Evolutionary conservation across 345 rosid species (phyloP).

Genomic region (Diplotaxis tenuifolia): DNA sequence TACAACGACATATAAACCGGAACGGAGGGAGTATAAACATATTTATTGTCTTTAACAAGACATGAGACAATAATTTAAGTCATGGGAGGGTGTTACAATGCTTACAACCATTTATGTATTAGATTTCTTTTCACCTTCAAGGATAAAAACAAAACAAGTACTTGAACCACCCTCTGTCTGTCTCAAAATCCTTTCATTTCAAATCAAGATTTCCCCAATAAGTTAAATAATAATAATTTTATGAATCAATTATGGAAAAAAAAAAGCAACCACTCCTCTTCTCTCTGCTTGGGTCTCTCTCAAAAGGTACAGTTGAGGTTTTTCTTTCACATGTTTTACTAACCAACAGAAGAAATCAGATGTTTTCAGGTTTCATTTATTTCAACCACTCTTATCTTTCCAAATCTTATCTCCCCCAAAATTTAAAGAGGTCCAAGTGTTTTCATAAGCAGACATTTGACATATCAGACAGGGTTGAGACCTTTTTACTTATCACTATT

Average conservation of each 20-base stretch:
- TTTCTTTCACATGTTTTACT: conserved; percentile 35
- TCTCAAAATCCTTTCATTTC: conserved; percentile 26
- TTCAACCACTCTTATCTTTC: conserved; percentile 24
- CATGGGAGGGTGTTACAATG: conserved; percentile 17
- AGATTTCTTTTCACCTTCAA: conserved; percentile 22
- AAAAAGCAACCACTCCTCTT: conserved; percentile 29
- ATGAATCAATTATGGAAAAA: conserved; percentile 9
- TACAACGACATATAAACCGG: neutral
- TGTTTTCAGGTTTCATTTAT: conserved; percentile 26
- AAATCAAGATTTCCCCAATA: conserved; percentile 13
- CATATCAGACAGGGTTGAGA: conserved; percentile 12
- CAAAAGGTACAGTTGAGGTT: conserved; percentile 28
- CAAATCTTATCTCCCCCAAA: conserved; percentile 24
- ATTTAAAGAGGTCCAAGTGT: conserved; percentile 12
- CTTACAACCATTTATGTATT: neutral
- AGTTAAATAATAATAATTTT: neutral
- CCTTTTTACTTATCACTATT: conserved; percentile 19
- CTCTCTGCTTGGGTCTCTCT: conserved; percentile 20
- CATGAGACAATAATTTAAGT: conserved; percentile 17
- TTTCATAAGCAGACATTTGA: conserved; percentile 18
- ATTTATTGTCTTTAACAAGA: conserved; percentile 26
- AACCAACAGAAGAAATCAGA: conserved; percentile 33
- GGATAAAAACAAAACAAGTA: conserved; percentile 35
- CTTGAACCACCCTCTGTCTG: conserved; percentile 35
- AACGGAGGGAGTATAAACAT: too few species aligned